phyloP scores from a whole-genome alignment of 345 rosid species.

The Murraya paniculata region DNA sequence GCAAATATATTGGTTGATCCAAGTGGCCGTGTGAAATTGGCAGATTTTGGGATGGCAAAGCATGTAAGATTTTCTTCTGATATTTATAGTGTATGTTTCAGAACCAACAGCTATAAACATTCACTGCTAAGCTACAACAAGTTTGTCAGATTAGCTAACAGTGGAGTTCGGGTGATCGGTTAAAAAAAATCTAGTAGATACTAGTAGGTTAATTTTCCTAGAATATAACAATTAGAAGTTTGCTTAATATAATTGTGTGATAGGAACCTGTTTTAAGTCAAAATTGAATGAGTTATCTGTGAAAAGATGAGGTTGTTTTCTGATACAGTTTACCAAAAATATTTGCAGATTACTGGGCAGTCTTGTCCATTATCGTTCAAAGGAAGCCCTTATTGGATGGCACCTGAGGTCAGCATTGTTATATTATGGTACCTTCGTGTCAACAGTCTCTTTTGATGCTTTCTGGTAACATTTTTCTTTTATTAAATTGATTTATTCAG shows the following conservation, averaged over 20 bases:
- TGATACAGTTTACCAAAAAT: conserved; percentile 23
- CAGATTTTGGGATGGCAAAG: conserved; percentile 78
- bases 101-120: neutral
- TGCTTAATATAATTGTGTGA: neutral
- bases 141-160: neutral
- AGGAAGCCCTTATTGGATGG: conserved; percentile 96
- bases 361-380: conserved; percentile 75
- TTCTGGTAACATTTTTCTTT: conserved; percentile 14
- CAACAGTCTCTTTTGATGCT: conserved; percentile 6
- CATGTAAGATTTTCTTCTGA: conserved; percentile 38
- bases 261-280: conserved; percentile 3
- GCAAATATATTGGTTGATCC: conserved; percentile 86
- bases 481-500: conserved; percentile 30
- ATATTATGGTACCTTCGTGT: neutral
- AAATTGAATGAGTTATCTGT: neutral
- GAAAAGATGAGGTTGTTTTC: neutral
- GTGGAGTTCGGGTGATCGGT: neutral
- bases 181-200: neutral
- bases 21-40: conserved; percentile 72
- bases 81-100: neutral
- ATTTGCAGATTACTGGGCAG: conserved; percentile 72
- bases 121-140: neutral
- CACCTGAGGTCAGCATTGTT: conserved; percentile 66
- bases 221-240: neutral
- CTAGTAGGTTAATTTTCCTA: neutral